These are phyloP conservation scores for Aureobasidium uvarum DNA, from an alignment of 2,329 filamentous ascomycete species.

Conservation along the genomic window DNA sequence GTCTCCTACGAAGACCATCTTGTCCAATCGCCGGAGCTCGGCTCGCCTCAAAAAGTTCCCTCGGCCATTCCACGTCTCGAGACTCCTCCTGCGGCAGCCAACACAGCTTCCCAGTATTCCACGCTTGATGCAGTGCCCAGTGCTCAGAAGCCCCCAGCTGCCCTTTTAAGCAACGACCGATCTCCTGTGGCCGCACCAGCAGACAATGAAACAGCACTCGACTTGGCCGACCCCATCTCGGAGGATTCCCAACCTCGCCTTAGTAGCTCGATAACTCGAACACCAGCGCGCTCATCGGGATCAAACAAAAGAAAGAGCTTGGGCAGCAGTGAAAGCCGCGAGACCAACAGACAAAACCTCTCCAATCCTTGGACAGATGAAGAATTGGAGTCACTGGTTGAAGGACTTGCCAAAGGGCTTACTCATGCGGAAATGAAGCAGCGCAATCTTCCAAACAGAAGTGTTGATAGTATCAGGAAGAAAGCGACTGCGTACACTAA, in stretches of 20 bases:
- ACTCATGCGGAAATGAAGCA: constrained; percentile 1
- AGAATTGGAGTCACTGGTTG: not conserved
- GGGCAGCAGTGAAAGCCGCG: not conserved
- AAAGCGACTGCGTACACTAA: not conserved
- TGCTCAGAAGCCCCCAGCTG: constrained; percentile 5
- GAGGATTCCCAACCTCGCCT: constrained; percentile 22
- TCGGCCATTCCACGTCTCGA: not conserved
- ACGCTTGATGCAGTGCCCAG: constrained; percentile 20
- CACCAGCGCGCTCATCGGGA: not conserved
- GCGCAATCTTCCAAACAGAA: constrained; percentile 2
- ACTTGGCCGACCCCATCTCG: constrained; percentile 11
- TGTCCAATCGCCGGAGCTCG: constrained; percentile 15
- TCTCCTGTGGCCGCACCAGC: not conserved
- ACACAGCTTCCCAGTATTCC: constrained; percentile 11
- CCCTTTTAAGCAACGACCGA: not conserved
- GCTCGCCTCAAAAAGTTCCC: not conserved
- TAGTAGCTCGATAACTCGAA: not conserved
- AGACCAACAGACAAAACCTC: not conserved
- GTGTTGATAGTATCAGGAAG: constrained; percentile 17
- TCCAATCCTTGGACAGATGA: constrained; percentile 1
- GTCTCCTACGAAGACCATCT: constrained; percentile 21
- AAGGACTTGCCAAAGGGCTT: constrained; percentile 8
- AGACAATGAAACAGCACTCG: not conserved
- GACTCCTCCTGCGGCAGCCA: not conserved
- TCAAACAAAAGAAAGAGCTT: constrained; percentile 14